Conservation (phyloP, 2,329 filamentous ascomycete genomes). For the Aspergillus sp. region DNA sequence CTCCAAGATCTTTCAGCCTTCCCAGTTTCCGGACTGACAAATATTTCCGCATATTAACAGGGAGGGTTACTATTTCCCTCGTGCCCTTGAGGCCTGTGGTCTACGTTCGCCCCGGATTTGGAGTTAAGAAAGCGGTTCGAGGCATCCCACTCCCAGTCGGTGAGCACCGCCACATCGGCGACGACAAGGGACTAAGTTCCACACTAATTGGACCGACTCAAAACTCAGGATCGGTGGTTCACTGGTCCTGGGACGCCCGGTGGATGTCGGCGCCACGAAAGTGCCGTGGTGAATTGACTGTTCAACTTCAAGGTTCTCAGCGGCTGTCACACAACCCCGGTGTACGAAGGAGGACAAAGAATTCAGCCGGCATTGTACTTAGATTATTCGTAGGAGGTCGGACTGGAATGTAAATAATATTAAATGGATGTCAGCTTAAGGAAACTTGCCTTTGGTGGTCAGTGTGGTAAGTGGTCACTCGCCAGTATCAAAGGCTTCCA, state of each 20-base stretch:
- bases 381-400: not conserved
- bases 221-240: slow-evolving; percentile 6
- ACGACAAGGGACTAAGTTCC: not conserved
- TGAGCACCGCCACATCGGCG: slow-evolving; percentile 9
- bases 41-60: no score
- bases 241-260: slow-evolving; percentile 2
- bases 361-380: not conserved
- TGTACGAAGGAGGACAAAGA: not conserved
- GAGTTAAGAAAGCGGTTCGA: no score
- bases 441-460: not conserved
- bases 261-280: slow-evolving; percentile 6
- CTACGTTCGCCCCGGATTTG: no score
- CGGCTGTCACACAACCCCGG: not conserved
- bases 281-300: not conserved
- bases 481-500: not conserved
- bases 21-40: not conserved
- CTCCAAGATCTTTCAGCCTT: not conserved
- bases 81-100: no score
- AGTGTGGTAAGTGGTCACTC: not conserved
- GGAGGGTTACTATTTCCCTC: no score
- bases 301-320: not conserved
- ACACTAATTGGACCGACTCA: slow-evolving; percentile 2
- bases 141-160: no score
- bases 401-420: not conserved
- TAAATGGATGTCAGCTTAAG: no score